These are phyloP conservation scores for Mycothermus thermophilus DNA, from an alignment of 495 filamentous ascomycete species.

Conservation along the genomic window DNA sequence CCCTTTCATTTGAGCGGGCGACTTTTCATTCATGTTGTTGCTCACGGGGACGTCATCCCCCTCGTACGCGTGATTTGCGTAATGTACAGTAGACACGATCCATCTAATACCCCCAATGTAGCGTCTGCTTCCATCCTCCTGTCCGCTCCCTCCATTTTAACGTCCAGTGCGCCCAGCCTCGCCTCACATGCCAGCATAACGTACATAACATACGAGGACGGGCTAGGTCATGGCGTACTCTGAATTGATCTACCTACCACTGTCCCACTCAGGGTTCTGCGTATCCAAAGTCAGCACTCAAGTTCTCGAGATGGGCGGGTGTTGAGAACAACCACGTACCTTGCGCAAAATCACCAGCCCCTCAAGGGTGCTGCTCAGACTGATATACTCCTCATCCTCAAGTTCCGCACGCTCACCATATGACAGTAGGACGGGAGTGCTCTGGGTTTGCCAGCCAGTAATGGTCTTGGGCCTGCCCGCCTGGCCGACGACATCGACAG, in stretches of 20 bases:
- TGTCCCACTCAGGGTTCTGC: constrained; percentile 37
- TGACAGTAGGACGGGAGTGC: constrained; percentile 83
- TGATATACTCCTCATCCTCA: constrained; percentile 94
- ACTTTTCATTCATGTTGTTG: too few relatives aligned
- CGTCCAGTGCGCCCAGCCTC: too few relatives aligned
- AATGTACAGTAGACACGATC: too few relatives aligned
- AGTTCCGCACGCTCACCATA: constrained; percentile 92
- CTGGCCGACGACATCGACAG: constrained; percentile 95
- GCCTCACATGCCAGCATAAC: too few relatives aligned
- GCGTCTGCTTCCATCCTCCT: too few relatives aligned
- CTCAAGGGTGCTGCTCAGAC: constrained; percentile 78
- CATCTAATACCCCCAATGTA: too few relatives aligned
- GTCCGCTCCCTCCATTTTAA: too few relatives aligned
- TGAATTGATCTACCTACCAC: constrained; percentile 29
- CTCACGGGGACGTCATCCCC: too few relatives aligned
- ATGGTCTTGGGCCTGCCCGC: constrained; percentile 97
- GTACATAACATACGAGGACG: too few relatives aligned
- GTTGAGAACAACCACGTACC: constrained; percentile 37
- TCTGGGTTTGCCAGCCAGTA: constrained; percentile 98
- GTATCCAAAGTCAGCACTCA: constrained; percentile 11
- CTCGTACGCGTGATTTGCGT: too few relatives aligned
- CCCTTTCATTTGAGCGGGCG: too few relatives aligned
- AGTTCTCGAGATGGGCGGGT: not conserved
- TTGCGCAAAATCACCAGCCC: constrained; percentile 93
- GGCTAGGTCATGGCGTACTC: too few relatives aligned